These are phyloP conservation scores for Eucalyptus sideroxylon DNA, from an alignment of 345 rosid species.

Conservation along the genomic window DNA sequence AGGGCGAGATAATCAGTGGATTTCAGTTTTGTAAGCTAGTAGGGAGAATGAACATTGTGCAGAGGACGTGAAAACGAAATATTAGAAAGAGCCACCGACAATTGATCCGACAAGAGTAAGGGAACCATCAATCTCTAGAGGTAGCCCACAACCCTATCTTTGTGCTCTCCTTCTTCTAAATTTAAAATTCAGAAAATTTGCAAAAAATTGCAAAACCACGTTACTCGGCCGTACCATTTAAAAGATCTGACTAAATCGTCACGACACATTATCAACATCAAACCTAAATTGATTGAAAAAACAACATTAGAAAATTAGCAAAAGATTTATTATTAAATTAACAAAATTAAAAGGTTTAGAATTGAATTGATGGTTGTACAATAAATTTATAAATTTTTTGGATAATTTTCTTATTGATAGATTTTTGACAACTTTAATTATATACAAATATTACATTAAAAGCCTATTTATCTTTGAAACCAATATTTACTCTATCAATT, in stretches of 20 bases:
- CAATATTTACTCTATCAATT: neutral
- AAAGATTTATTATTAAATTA: neutral
- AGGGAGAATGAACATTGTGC: neutral
- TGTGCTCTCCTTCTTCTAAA: neutral
- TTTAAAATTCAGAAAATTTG: neutral
- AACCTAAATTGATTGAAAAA: neutral
- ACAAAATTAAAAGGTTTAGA: neutral
- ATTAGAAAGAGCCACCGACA: neutral
- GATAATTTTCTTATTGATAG: neutral
- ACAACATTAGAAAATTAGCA: neutral
- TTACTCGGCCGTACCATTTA: too few species aligned
- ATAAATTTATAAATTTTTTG: neutral
- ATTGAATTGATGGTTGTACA: fast-evolving
- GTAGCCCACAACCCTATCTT: neutral
- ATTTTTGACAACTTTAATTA: too few species aligned
- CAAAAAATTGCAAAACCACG: too few species aligned
- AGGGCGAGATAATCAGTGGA: neutral
- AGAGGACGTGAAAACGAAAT: neutral
- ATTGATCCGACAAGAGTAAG: neutral
- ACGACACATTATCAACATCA: neutral
- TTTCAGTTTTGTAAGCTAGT: neutral
- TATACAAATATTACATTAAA: neutral
- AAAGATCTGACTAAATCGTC: too few species aligned
- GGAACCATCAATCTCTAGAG: neutral
- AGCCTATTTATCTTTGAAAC: neutral